Evolutionary conservation across 257 asterid genomes (phyloP).

Genomic region (Sherardia arvensis): DNA sequence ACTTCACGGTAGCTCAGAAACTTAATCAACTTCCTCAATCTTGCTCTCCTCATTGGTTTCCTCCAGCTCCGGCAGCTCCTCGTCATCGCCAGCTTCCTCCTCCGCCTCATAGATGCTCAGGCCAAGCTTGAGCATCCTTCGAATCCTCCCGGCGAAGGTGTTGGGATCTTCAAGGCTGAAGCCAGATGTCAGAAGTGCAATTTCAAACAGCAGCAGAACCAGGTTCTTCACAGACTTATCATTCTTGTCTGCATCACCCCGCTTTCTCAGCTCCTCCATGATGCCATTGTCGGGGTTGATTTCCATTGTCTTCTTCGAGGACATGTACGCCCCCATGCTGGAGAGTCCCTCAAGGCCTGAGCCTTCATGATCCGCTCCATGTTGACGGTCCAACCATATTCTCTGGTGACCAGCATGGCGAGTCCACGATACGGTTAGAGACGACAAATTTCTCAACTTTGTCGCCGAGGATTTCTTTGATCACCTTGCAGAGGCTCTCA

Average conservation of each 20-base stretch:
- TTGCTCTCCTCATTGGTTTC: constrained; percentile 76
- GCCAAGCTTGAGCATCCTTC: constrained; percentile 73
- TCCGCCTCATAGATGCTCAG: constrained; percentile 67
- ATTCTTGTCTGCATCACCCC: constrained; percentile 70
- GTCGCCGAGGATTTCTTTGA: constrained; percentile 67
- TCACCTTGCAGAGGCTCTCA: constrained; percentile 60
- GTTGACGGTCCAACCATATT: constrained; percentile 70
- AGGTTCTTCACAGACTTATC: constrained; percentile 76
- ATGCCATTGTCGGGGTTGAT: constrained; percentile 77
- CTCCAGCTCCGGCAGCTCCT: constrained; percentile 67
- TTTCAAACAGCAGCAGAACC: constrained; percentile 56
- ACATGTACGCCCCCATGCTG: constrained; percentile 75
- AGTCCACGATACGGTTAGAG: constrained; percentile 71
- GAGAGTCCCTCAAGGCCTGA: constrained; percentile 63
- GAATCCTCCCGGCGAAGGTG: constrained; percentile 56
- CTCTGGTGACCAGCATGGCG: constrained; percentile 82
- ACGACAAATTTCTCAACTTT: constrained; percentile 63
- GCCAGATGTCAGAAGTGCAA: constrained; percentile 69
- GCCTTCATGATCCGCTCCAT: constrained; percentile 85
- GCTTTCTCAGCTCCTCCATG: constrained; percentile 73
- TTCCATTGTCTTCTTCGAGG: constrained; percentile 88
- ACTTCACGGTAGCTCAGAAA: no score
- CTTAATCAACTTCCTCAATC: constrained; percentile 84
- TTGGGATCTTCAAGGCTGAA: constrained; percentile 80
- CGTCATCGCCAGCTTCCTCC: constrained; percentile 39